Conservation (phyloP, 2,329 filamentous ascomycete genomes). For the Penicillium hesseltinei region DNA sequence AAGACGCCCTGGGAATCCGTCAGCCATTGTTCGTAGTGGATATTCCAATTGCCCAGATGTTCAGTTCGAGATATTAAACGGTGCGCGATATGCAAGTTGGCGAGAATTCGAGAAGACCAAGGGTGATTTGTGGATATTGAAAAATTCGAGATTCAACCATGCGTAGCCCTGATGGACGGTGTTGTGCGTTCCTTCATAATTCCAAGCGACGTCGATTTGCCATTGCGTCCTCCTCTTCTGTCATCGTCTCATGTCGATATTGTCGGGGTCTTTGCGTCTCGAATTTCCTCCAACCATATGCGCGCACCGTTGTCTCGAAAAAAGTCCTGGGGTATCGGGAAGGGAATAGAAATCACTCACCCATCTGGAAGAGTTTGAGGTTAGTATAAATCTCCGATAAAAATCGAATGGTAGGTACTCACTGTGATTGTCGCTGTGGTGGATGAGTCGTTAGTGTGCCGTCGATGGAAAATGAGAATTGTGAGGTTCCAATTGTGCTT, state of each 20-base stretch:
- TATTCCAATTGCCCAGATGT: constrained; percentile 1
- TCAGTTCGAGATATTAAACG: constrained; percentile 11
- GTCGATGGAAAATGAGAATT: constrained; percentile 41
- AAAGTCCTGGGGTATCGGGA: constrained; percentile 23
- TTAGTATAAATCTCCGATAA: constrained; percentile 26
- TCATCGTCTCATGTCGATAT: constrained; percentile 1
- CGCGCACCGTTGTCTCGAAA: constrained; percentile 33
- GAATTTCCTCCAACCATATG: constrained; percentile 29
- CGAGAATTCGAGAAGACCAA: constrained; percentile 7
- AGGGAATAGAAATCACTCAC: constrained; percentile 51
- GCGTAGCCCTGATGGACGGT: constrained; percentile 7
- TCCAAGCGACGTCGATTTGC: background rate
- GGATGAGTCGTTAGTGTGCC: constrained; percentile 40
- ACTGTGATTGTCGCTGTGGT: constrained; percentile 56
- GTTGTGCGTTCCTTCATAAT: constrained; percentile 7
- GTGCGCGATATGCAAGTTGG: constrained; percentile 19
- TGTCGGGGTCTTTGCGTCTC: constrained; percentile 12
- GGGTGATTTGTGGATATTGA: constrained; percentile 15
- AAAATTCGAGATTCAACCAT: constrained; percentile 14
- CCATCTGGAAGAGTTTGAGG: constrained; percentile 52
- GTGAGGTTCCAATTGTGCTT: constrained; percentile 42
- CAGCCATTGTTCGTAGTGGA: constrained; percentile 26
- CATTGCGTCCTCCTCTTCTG: constrained; percentile 5
- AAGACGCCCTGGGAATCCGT: constrained; percentile 77
- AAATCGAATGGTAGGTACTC: constrained; percentile 28